Conservation (phyloP, 306 rosid species). For the Trifolium repens region DNA sequence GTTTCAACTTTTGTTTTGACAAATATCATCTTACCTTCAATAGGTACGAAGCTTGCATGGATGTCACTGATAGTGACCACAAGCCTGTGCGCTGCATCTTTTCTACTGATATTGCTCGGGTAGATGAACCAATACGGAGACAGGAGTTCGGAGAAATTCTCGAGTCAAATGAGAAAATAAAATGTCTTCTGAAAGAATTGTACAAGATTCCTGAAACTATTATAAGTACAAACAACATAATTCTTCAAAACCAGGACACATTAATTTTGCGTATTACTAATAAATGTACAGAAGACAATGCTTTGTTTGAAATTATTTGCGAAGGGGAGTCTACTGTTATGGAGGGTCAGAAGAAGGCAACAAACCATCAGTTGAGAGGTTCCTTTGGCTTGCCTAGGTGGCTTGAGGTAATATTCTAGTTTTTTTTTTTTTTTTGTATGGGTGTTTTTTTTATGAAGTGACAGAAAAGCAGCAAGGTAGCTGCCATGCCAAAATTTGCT, state of each 20-base stretch:
- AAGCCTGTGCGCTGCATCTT: slow-evolving; percentile 97
- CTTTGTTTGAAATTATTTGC: slow-evolving; percentile 76
- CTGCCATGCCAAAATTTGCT: neutral
- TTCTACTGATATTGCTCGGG: slow-evolving; percentile 80
- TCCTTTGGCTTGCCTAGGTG: slow-evolving; percentile 92
- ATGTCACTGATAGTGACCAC: slow-evolving; percentile 97
- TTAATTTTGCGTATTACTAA: slow-evolving; percentile 88
- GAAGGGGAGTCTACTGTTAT: slow-evolving; percentile 69
- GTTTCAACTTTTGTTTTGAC: slow-evolving; percentile 34
- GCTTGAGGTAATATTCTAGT: slow-evolving; percentile 90
- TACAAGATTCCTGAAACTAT: slow-evolving; percentile 90
- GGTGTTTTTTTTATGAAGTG: neutral
- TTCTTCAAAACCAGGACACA: slow-evolving; percentile 88
- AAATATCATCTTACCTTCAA: slow-evolving; percentile 39
- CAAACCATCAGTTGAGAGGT: slow-evolving; percentile 68
- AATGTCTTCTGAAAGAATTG: slow-evolving; percentile 53
- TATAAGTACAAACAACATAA: slow-evolving; percentile 91
- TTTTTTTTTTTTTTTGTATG: too few species aligned
- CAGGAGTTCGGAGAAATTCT: slow-evolving; percentile 87
- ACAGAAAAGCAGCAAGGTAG: slow-evolving; percentile 5
- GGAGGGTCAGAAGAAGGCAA: slow-evolving; percentile 61
- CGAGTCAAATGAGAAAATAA: slow-evolving; percentile 70
- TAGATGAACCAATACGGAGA: slow-evolving; percentile 89
- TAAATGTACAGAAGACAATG: slow-evolving; percentile 63
- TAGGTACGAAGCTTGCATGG: slow-evolving; percentile 98